Conservation (phyloP, 495 filamentous ascomycete genomes). For the Penicillium bialowiezense region DNA sequence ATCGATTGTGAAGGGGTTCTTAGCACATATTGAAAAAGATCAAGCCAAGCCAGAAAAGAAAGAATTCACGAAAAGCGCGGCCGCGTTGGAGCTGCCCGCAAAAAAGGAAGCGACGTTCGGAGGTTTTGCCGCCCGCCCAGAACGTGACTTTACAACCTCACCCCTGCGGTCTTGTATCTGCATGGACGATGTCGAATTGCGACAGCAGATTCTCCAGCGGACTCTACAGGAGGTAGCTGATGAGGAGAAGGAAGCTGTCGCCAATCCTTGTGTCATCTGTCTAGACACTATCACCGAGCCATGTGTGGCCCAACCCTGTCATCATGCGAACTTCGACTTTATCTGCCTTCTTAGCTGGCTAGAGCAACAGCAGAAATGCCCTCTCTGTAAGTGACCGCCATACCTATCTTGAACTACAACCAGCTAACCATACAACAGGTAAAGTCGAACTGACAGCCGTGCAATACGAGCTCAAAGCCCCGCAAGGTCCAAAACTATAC, state of each 20-base stretch:
- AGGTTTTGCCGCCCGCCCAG: slow-evolving; percentile 11
- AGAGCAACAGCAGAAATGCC: slow-evolving; percentile 68
- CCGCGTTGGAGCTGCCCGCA: not conserved
- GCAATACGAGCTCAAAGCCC: slow-evolving; percentile 56
- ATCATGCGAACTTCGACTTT: slow-evolving; percentile 79
- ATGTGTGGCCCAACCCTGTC: slow-evolving; percentile 69
- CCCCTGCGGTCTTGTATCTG: slow-evolving; percentile 15
- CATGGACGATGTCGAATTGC: slow-evolving; percentile 41
- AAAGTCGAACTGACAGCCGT: slow-evolving; percentile 67
- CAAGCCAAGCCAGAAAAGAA: not conserved
- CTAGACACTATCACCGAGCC: slow-evolving; percentile 70
- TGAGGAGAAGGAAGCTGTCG: slow-evolving; percentile 24
- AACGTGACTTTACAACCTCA: slow-evolving; percentile 1
- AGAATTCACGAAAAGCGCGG: not conserved
- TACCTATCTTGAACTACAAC: not conserved
- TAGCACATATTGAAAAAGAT: not conserved
- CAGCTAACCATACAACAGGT: slow-evolving; percentile 31
- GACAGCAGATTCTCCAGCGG: slow-evolving; percentile 41
- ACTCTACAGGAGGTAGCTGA: slow-evolving; percentile 44
- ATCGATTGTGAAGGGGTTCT: not conserved
- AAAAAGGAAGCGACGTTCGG: not conserved
- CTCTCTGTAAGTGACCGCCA: slow-evolving; percentile 57
- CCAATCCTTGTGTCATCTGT: slow-evolving; percentile 58
- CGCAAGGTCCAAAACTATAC: slow-evolving; percentile 54
- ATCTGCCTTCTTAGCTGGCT: slow-evolving; percentile 82